These are phyloP conservation scores for Francoa sonchifolia DNA, from an alignment of 441 rosid species.

Conservation along the genomic window DNA sequence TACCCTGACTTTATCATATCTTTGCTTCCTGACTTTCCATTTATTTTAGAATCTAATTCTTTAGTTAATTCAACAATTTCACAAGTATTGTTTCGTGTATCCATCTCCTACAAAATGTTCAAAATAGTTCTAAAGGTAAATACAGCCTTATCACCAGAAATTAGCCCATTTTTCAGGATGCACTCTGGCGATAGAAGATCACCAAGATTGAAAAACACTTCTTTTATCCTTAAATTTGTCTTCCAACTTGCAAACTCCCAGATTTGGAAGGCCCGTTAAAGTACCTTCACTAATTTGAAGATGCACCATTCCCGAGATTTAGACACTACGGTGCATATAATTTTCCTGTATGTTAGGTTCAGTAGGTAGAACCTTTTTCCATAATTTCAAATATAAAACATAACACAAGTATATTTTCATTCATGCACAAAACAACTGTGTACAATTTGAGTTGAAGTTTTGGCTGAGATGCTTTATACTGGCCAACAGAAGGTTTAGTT, in stretches of 20 bases:
- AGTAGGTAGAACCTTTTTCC: neutral
- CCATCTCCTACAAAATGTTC: slow-evolving; percentile 25
- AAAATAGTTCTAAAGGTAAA: slow-evolving; percentile 11
- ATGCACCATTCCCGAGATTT: slow-evolving; percentile 14
- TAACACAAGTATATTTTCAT: neutral
- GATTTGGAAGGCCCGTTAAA: slow-evolving; percentile 10
- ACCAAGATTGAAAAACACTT: slow-evolving; percentile 13
- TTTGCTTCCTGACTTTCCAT: slow-evolving; percentile 16
- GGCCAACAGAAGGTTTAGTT: no score
- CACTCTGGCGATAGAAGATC: slow-evolving; percentile 13
- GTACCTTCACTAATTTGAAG: slow-evolving; percentile 12
- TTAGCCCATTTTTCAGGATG: slow-evolving; percentile 36
- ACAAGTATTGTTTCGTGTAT: slow-evolving; percentile 23
- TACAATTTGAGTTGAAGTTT: neutral
- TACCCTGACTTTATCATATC: slow-evolving; percentile 22
- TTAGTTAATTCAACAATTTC: slow-evolving; percentile 54
- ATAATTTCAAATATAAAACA: slow-evolving; percentile 2
- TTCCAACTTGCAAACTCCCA: slow-evolving; percentile 22
- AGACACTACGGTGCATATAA: neutral
- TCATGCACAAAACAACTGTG: neutral
- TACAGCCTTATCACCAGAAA: slow-evolving; percentile 3
- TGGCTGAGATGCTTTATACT: no score
- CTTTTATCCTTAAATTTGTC: slow-evolving; percentile 13
- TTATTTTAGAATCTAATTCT: slow-evolving; percentile 17
- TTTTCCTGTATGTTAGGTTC: no score